Conservation (phyloP, 2,329 filamentous ascomycete species). For the Plenodomus lindquistii region DNA sequence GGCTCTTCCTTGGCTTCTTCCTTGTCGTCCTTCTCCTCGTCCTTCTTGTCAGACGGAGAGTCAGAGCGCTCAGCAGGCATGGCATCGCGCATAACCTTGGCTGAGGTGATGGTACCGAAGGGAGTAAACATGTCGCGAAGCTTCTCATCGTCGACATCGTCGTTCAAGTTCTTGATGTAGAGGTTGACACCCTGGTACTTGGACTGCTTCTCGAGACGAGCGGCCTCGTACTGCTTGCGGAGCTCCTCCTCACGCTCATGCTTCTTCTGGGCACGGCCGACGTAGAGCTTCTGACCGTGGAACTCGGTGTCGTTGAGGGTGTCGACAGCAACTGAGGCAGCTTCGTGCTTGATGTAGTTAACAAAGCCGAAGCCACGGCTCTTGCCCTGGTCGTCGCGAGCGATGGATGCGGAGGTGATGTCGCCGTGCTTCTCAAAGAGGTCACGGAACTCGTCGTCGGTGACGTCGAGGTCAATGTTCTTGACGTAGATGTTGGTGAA, state of each 20-base stretch:
- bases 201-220: constrained; percentile 95
- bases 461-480: constrained; percentile 85
- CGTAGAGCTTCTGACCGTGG: constrained; percentile 93
- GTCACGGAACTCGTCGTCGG: constrained; percentile 91
- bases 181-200: constrained; percentile 99
- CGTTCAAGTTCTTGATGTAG: constrained; percentile 98
- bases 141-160: constrained; percentile 97
- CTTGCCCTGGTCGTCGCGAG: constrained; percentile 86
- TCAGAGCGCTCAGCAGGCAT: constrained; percentile 55
- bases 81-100: constrained; percentile 97
- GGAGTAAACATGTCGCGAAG: constrained; percentile 89
- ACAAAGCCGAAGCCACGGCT: constrained; percentile 95
- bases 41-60: constrained; percentile 50
- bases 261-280: constrained; percentile 99
- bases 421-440: constrained; percentile 92
- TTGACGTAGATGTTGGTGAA: constrained; percentile 99
- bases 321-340: constrained; percentile 82
- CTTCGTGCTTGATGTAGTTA: constrained; percentile 92
- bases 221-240: constrained; percentile 97
- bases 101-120: constrained; percentile 94
- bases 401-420: constrained; percentile 93
- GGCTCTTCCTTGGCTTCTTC: constrained; percentile 60
- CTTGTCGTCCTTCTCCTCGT: constrained; percentile 55
- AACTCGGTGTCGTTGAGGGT: constrained; percentile 91
- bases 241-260: constrained; percentile 99